Percentiles rank a stretch among this genome's conserved stretches.
Evolutionary conservation across 2,329 filamentous ascomycete genomes (phyloP).

Genomic region (Emergomyces pasteurianus): DNA sequence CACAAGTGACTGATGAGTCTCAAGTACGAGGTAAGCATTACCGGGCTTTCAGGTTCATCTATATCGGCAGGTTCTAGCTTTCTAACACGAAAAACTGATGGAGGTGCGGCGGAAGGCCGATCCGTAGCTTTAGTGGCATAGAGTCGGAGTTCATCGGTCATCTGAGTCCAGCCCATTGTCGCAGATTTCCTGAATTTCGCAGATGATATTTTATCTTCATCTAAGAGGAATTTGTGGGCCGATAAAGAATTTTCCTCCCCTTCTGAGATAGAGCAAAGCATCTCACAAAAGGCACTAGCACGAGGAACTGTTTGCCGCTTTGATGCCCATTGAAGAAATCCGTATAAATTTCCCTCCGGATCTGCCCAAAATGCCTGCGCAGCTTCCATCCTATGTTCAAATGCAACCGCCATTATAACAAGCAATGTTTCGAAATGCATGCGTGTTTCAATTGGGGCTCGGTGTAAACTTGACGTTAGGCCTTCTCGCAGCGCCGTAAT

Average conservation of each 20-base stretch:
- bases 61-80: constrained; percentile 55
- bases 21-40: constrained; percentile 93
- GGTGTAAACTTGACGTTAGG: constrained; percentile 28
- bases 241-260: constrained; percentile 71
- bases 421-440: constrained; percentile 77
- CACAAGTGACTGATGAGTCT: constrained; percentile 75
- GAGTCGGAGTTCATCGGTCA: constrained; percentile 78
- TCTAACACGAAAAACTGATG: constrained; percentile 43
- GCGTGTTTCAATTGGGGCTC: constrained; percentile 29
- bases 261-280: constrained; percentile 78
- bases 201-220: constrained; percentile 63
- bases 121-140: constrained; percentile 71
- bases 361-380: constrained; percentile 87
- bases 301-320: constrained; percentile 89
- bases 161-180: constrained; percentile 84
- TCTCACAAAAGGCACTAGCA: constrained; percentile 91
- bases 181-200: constrained; percentile 71
- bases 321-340: constrained; percentile 96
- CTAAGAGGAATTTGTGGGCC: constrained; percentile 79
- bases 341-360: constrained; percentile 81
- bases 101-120: constrained; percentile 47
- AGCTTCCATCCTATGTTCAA: constrained; percentile 71
- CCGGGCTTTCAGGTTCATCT: constrained; percentile 85
- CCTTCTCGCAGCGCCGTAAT: constrained; percentile 35
- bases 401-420: constrained; percentile 82